These are phyloP conservation scores for Abelmoschus esculentus DNA, from an alignment of 345 rosid species.

Conservation along the genomic window DNA sequence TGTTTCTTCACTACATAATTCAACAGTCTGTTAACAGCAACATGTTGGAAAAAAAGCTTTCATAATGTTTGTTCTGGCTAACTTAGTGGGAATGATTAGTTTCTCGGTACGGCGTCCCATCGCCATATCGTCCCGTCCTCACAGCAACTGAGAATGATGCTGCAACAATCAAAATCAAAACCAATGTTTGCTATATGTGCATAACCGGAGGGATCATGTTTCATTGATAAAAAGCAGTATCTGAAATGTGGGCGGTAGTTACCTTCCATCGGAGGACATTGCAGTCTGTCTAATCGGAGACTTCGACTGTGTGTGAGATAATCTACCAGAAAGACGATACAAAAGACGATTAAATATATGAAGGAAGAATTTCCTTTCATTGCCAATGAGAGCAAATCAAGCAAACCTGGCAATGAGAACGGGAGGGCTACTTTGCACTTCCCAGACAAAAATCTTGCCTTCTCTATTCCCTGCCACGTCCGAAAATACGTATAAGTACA, in stretches of 20 bases:
- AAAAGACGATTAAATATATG: background rate
- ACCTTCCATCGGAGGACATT: conserved; percentile 89
- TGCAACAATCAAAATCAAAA: conserved; percentile 26
- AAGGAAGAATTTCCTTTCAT: background rate
- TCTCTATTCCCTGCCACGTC: conserved; percentile 73
- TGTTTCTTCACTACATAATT: background rate
- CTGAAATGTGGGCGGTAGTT: background rate
- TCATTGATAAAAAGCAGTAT: background rate
- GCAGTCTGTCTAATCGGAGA: conserved; percentile 89
- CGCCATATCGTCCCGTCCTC: conserved; percentile 97
- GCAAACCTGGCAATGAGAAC: conserved; percentile 69
- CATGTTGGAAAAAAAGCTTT: background rate
- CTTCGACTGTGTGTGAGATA: conserved; percentile 68
- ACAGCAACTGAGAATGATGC: conserved; percentile 85
- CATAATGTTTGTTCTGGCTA: background rate
- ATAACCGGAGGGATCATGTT: background rate
- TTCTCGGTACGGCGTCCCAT: conserved; percentile 60
- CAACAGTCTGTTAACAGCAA: background rate
- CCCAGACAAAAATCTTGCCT: conserved; percentile 96
- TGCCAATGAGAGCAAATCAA: background rate
- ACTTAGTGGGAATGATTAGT: background rate
- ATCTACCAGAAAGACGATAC: conserved; percentile 30
- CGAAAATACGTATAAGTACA: background rate
- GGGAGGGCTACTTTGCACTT: conserved; percentile 89
- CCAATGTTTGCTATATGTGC: background rate